Evolutionary conservation across 106 monocot species (phyloP).

Genomic region (Amphibolis antarctica): DNA sequence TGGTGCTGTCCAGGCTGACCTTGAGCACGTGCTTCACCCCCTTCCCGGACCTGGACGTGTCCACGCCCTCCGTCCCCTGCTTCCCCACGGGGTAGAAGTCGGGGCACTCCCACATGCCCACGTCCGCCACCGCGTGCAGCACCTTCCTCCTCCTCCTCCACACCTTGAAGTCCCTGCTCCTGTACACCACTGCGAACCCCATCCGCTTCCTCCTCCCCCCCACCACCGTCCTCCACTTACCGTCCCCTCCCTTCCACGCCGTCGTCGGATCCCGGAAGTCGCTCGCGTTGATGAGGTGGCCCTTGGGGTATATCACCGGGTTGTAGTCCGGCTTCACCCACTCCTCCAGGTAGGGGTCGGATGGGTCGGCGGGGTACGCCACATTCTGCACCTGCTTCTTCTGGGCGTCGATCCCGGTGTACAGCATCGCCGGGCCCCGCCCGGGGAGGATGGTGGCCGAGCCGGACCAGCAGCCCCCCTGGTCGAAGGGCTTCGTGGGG

Average conservation of each 20-base stretch:
- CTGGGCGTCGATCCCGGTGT: slow-evolving; percentile 49
- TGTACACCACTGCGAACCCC: slow-evolving; percentile 39
- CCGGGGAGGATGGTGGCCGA: slow-evolving; percentile 48
- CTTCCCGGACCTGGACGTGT: slow-evolving; percentile 4
- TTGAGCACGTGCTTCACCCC: slow-evolving; percentile 56
- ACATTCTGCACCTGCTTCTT: slow-evolving; percentile 56
- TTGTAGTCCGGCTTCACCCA: slow-evolving; percentile 50
- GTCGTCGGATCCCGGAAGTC: slow-evolving; percentile 82
- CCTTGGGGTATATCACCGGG: slow-evolving; percentile 37
- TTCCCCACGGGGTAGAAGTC: slow-evolving; percentile 63
- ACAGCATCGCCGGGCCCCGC: slow-evolving; percentile 37
- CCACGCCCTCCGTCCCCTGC: slow-evolving; percentile 19
- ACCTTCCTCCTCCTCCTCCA: slow-evolving; percentile 39
- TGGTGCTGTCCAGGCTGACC: slow-evolving; percentile 49
- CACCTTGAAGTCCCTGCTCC: slow-evolving; percentile 45
- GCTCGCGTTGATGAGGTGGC: slow-evolving; percentile 55
- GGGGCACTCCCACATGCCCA: slow-evolving; percentile 89
- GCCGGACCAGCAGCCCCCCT: slow-evolving; percentile 47
- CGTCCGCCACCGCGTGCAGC: slow-evolving; percentile 39
- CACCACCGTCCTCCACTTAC: slow-evolving; percentile 36
- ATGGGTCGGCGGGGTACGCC: slow-evolving; percentile 33
- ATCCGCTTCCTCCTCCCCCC: slow-evolving; percentile 18
- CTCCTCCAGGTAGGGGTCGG: slow-evolving; percentile 36
- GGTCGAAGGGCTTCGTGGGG: slow-evolving; percentile 24
- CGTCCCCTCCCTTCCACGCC: slow-evolving; percentile 42